Evolutionary conservation across 1,284 basidiomycete species (phyloP), one percentile per base, ranked within the genome.

Genomic region (Boletus nobilissimus): DNA sequence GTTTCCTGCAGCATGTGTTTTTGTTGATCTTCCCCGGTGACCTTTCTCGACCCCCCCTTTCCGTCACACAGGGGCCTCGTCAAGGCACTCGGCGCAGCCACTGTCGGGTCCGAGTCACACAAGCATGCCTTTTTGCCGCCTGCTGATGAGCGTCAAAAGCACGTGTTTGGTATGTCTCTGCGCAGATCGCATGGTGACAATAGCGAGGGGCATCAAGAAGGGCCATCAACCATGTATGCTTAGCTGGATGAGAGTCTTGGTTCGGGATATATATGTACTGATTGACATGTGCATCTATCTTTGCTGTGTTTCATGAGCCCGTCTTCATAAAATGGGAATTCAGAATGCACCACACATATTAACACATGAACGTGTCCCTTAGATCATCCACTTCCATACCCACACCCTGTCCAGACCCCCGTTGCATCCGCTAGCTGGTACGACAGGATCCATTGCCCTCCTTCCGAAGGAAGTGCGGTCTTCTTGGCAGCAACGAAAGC

Each of bases 401-500:
- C n/a, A n/a, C n/a, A n/a, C n/a, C n/a, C n/a, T n/a, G n/a, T n/a
- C n/a, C n/a, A n/a, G n/a, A n/a, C n/a, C n/a, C n/a, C n/a, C n/a
- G n/a, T n/a, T n/a, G n/a, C n/a, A n/a, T n/a, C n/a, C n/a, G n/a
- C n/a, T n/a, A n/a, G n/a, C n/a, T n/a, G n/a, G n/a, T n/a, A n/a
- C n/a, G n/a, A n/a, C n/a, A n/a, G n/a, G n/a, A n/a, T n/a, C n/a
- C n/a, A n/a, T n/a, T n/a, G n/a, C n/a, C n/a, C n/a, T 34, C 83
- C 86, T 54, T 85, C 86, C 24, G 84, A 84, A 19, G 84, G 85
- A 70, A 87, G 80, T 39, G 83, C 86, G 3, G 89, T 89, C 80
- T 89, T 87, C 79, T 87, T 93, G 36, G 92, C 92, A 79, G 93
- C 90, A 48, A 95, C 93, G 81, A 95, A 95, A 62, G 91, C 88